Percentiles rank a stretch among this genome's conserved stretches.
Evolutionary conservation across 257 asterid species (phyloP).

Genomic region (Nyctanthes arbortristis): DNA sequence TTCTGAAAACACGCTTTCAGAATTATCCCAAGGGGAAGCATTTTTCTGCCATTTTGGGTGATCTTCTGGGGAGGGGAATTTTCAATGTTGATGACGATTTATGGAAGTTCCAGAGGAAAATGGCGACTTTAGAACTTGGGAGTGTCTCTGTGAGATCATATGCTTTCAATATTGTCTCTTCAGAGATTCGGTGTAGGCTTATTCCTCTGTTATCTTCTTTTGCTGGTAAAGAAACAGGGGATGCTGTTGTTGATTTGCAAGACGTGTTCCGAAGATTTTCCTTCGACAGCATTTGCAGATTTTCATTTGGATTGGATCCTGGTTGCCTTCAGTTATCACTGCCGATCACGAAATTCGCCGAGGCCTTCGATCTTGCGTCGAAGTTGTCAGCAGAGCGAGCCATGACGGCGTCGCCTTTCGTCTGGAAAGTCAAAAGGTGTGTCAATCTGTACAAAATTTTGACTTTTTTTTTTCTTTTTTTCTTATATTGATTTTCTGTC

Average conservation of each 20-base stretch:
- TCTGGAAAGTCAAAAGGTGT: conserved; percentile 65
- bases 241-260: conserved; percentile 56
- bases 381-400: conserved; percentile 73
- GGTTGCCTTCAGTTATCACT: conserved; percentile 56
- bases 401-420: conserved; percentile 49
- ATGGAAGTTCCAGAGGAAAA: conserved; percentile 79
- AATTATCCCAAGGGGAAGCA: conserved; percentile 78
- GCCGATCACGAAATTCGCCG: conserved; percentile 53
- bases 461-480: background rate
- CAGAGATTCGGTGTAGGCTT: conserved; percentile 55
- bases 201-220: conserved; percentile 48
- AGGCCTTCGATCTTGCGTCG: conserved; percentile 72
- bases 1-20: conserved; percentile 60
- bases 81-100: conserved; percentile 83
- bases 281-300: conserved; percentile 65
- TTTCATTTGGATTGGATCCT: conserved; percentile 77
- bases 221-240: background rate
- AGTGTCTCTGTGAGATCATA: conserved; percentile 52
- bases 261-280: conserved; percentile 73
- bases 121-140: conserved; percentile 69
- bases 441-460: background rate
- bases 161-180: conserved; percentile 51
- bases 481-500: background rate
- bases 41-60: conserved; percentile 62
- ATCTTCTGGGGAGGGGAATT: conserved; percentile 76